These are phyloP conservation scores for Breviolum minutum DNA, from an alignment of 73 alveolate genomes.

Conservation along the genomic window DNA sequence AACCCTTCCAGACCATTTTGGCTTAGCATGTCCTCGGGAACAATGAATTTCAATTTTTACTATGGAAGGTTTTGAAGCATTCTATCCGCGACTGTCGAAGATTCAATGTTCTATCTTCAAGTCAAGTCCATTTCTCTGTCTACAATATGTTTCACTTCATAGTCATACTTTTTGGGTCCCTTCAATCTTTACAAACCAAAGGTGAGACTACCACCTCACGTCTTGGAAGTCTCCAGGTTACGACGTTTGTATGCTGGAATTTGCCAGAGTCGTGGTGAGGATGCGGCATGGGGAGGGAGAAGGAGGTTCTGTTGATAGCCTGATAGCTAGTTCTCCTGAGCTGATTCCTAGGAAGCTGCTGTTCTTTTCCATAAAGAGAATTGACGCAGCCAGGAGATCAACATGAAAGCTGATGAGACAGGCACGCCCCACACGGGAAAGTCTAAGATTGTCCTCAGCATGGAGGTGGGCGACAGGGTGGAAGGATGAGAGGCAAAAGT, in stretches of 20 bases:
- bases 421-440: constrained; percentile 77
- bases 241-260: constrained; percentile 76
- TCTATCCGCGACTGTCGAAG: no score
- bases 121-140: no score
- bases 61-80: no score
- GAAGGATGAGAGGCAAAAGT: background rate
- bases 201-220: background rate
- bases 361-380: no score
- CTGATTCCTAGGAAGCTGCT: no score
- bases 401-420: constrained; percentile 16
- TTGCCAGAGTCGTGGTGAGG: constrained; percentile 92
- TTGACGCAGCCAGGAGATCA: constrained; percentile 30
- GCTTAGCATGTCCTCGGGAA: background rate
- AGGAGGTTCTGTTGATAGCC: no score
- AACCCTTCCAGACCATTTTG: background rate
- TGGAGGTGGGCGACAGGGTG: constrained; percentile 13
- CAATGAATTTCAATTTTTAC: background rate
- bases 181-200: no score
- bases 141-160: no score
- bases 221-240: background rate
- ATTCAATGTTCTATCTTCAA: no score
- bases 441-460: constrained; percentile 74
- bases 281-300: background rate
- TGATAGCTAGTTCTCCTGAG: no score
- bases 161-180: no score